Evolutionary conservation across 1,284 basidiomycete genomes (phyloP).

Genomic region (Ustilago tritici): DNA sequence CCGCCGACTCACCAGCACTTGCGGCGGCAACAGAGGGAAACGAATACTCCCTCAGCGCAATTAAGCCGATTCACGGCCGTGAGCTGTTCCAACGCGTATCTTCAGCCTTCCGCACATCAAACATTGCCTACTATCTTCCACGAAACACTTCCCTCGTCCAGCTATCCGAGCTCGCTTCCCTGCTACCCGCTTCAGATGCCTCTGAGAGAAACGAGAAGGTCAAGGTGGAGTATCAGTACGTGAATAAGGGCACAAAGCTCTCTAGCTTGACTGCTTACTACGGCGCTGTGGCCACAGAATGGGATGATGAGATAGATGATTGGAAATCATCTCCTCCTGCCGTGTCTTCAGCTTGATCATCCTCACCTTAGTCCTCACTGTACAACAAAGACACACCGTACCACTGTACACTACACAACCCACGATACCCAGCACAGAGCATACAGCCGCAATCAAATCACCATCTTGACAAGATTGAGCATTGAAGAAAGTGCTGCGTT

Average conservation of each 20-base stretch:
- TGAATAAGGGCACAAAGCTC: constrained; percentile 77
- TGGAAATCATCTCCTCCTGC: constrained; percentile 12
- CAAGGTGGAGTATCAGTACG: constrained; percentile 90
- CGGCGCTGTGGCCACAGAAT: constrained; percentile 70
- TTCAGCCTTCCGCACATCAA: constrained; percentile 23
- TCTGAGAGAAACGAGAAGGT: constrained; percentile 69
- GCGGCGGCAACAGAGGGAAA: background rate
- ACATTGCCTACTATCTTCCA: constrained; percentile 84
- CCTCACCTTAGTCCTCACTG: background rate
- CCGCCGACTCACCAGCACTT: background rate
- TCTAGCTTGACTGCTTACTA: constrained; percentile 76
- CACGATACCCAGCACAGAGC: background rate
- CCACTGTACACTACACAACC: background rate
- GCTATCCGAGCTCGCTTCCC: constrained; percentile 74
- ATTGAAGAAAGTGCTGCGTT: background rate
- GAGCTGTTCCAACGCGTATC: constrained; percentile 76
- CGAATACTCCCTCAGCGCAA: constrained; percentile 69
- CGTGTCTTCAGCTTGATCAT: background rate
- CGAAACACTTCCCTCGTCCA: constrained; percentile 83
- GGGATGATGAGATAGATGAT: constrained; percentile 44
- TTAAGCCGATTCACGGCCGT: constrained; percentile 82
- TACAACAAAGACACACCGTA: background rate
- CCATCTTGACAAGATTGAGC: background rate
- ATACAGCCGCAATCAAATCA: background rate
- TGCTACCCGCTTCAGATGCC: constrained; percentile 68